Evolutionary conservation across 257 asterid species (phyloP).

Genomic region (Ligustrum vulgare): DNA sequence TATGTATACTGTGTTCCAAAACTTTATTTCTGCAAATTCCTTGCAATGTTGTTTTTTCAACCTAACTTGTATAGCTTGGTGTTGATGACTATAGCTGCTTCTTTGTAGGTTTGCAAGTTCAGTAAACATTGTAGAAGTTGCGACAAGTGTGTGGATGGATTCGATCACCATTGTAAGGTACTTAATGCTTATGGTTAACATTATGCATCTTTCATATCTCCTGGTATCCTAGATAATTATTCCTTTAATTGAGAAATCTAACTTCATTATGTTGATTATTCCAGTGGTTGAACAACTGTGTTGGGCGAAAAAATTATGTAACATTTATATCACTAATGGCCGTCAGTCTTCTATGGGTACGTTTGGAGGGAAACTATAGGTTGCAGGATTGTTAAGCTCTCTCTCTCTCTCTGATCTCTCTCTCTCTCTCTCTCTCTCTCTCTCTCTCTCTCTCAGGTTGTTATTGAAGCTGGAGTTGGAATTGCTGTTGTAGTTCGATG

Average conservation of each 20-base stretch:
- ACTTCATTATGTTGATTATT: slow-evolving; percentile 30
- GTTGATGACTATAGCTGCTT: slow-evolving; percentile 22
- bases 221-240: background rate
- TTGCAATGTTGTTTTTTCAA: background rate
- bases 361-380: slow-evolving; percentile 29
- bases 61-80: slow-evolving; percentile 13
- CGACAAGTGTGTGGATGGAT: slow-evolving; percentile 99
- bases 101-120: slow-evolving; percentile 77
- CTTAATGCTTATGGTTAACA: slow-evolving; percentile 12
- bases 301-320: slow-evolving; percentile 82
- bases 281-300: slow-evolving; percentile 99
- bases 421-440: slow-evolving; percentile 34
- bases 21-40: background rate
- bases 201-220: slow-evolving; percentile 19
- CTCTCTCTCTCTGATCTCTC: slow-evolving; percentile 15
- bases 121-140: slow-evolving; percentile 99
- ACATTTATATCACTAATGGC: slow-evolving; percentile 90
- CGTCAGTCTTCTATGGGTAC: slow-evolving; percentile 86
- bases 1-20: background rate
- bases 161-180: slow-evolving; percentile 99
- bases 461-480: slow-evolving; percentile 85
- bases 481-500: slow-evolving; percentile 86
- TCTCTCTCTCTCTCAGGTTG: slow-evolving; percentile 59
- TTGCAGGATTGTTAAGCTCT: slow-evolving; percentile 4
- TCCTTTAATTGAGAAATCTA: slow-evolving; percentile 30